phyloP scores from a whole-genome alignment of 2,329 filamentous ascomycete genomes.

The Neoarthrinium moseri region DNA sequence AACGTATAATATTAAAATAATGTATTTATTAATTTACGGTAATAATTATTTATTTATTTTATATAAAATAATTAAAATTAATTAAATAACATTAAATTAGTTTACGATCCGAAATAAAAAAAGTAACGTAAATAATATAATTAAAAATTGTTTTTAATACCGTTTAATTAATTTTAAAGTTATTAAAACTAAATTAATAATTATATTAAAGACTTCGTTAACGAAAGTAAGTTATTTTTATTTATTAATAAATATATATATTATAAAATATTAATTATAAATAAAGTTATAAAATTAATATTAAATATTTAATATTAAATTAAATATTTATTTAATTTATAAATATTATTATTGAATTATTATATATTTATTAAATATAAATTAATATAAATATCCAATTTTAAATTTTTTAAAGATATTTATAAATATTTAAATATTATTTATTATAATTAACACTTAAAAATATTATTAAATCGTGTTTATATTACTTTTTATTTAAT shows the following conservation, averaged over 20 bases:
- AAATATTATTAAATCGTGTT: constrained; percentile 8
- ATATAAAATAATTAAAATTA: background rate
- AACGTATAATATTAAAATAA: constrained; percentile 2
- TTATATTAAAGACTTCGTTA: background rate
- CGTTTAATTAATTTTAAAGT: background rate
- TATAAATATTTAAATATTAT: constrained; percentile 1
- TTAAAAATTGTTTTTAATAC: too few species aligned
- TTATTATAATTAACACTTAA: constrained; percentile 5
- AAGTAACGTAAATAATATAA: background rate
- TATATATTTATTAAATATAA: background rate
- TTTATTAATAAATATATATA: constrained; percentile 1
- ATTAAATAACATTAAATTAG: background rate
- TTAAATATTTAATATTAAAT: too few species aligned
- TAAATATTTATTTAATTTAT: constrained; percentile 2
- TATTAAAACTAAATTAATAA: constrained; percentile 2
- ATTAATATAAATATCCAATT: background rate
- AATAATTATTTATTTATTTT: constrained; percentile 2
- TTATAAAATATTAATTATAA: constrained; percentile 1
- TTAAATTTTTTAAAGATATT: constrained; percentile 5
- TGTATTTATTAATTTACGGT: background rate
- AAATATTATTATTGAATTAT: background rate
- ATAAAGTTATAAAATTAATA: background rate
- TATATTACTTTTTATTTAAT: constrained; percentile 5
- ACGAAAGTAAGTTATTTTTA: background rate
- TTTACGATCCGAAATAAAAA: background rate